Base-by-base conservation (phyloP, 1,139 yeast species). In the Candida pseudoviswanathii region DNA sequence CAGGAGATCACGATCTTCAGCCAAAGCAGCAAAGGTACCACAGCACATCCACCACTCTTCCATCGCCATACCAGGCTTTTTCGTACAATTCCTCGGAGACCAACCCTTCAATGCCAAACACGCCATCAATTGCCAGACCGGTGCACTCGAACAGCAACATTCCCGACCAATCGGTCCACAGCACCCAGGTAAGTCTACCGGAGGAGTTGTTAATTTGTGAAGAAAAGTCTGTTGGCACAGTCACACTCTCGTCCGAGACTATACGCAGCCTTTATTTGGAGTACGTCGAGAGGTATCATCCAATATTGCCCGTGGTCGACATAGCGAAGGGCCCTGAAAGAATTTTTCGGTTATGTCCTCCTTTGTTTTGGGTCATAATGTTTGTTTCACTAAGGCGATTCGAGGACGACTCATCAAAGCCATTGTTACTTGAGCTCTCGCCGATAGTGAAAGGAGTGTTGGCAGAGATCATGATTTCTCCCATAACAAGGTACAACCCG, bases 361-460 rank as follows among this genome's bases (percentile, higher is more conserved):
- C 95, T 2, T 71, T 94, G 25, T 94, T 94, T 61, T 94, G 99
- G 99, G 94, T 94, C 0, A 85, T 94, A 22, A 85, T 92, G 84
- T 81, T 91, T 42, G 87, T 89, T 1, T 87, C 96, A 0, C 72
- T 91, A 38, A 76, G 98, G 55, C 69, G 91, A 45, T 77, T 70
- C 53, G 69, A 70, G 27, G 73, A 69, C 22, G 80, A 72, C 45
- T 46, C 63, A 2, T 67, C 77, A 45, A 74, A 61, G 47, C 58
- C 65, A 7, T 62, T 81, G 24, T 71, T 81, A 43, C 59, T 86
- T 60, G 73, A 77, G 32, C 70, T 92, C 46, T 82, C 94, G 0
- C 89, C 88, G 0, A 66, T 85, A 31, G 83, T 91, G 45, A 89
- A 89, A 61, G 82, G 88, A 2, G 82, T 90, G 3, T 70, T 91